phyloP scores from a whole-genome alignment of 2,329 filamentous ascomycete species.

The Chrysoporthe cubensis region DNA sequence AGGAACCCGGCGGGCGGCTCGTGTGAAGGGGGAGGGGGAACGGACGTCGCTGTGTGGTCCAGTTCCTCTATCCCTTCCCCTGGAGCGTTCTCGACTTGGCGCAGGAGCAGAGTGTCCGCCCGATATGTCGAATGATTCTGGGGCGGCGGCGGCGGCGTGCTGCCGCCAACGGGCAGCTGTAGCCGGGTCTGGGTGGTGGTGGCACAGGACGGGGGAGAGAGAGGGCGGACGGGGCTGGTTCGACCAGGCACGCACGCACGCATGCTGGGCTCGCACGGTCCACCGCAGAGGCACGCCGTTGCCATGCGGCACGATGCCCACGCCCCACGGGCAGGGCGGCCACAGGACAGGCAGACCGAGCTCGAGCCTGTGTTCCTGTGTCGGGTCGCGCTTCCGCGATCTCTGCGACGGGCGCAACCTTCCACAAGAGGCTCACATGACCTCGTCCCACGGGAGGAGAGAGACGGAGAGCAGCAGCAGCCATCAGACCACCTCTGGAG shows the following conservation, averaged over 20 bases:
- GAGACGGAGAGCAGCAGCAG: not conserved
- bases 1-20: conserved; percentile 8
- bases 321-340: not conserved
- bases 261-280: not conserved
- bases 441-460: too few species aligned
- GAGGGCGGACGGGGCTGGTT: not conserved
- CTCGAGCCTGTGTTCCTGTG: not conserved
- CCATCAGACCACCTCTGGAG: not conserved
- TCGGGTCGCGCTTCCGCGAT: not conserved
- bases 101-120: not conserved
- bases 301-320: not conserved
- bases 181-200: not conserved
- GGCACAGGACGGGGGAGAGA: not conserved
- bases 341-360: not conserved
- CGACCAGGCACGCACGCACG: too few species aligned
- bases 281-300: not conserved
- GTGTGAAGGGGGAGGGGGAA: not conserved
- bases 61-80: not conserved
- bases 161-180: not conserved
- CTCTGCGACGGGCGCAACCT: not conserved
- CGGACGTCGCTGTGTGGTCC: not conserved
- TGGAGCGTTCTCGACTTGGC: not conserved
- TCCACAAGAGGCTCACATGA: conserved; percentile 11
- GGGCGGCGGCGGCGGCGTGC: too few species aligned
- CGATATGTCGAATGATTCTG: not conserved